Evolutionary conservation across 345 rosid genomes (phyloP).

Genomic region (Bretschneidera sinensis): DNA sequence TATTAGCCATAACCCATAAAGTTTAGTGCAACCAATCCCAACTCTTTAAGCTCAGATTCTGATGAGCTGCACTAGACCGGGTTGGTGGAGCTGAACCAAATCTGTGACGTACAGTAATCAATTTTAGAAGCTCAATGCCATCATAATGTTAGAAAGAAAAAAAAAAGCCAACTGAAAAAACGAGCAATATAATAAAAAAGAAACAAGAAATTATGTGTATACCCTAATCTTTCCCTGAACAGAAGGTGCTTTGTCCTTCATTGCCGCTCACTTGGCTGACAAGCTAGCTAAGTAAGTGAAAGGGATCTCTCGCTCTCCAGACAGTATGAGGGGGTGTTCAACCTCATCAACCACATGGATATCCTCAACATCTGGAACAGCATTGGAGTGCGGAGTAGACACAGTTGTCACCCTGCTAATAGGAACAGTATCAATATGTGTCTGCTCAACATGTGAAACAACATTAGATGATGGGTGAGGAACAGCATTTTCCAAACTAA

Average conservation of each 20-base stretch:
- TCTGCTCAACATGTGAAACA: slow-evolving; percentile 42
- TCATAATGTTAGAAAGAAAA: background rate
- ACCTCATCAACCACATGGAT: slow-evolving; percentile 35
- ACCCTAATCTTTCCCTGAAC: slow-evolving; percentile 83
- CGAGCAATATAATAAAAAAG: slow-evolving; percentile 3
- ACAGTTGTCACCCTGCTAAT: slow-evolving; percentile 19
- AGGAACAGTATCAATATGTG: slow-evolving; percentile 31
- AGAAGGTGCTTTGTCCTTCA: slow-evolving; percentile 40
- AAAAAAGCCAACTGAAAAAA: background rate
- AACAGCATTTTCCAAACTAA: slow-evolving; percentile 17
- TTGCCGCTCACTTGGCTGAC: slow-evolving; percentile 70
- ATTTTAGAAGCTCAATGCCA: background rate
- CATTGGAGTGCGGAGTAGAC: slow-evolving; percentile 23
- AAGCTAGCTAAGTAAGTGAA: slow-evolving; percentile 86
- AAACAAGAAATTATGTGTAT: slow-evolving; percentile 7
- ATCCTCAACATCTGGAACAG: slow-evolving; percentile 26
- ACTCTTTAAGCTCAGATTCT: no score
- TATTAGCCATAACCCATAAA: no score
- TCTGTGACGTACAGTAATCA: no score
- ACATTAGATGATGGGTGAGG: slow-evolving; percentile 37
- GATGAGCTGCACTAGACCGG: no score
- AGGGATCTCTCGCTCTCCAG: slow-evolving; percentile 58
- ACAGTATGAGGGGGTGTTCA: slow-evolving; percentile 46
- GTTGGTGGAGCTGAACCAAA: no score
- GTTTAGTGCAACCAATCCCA: no score